These are phyloP conservation scores for Bryum argenteum DNA, from an alignment of 225 moss, liverwort and hornwort genomes.

Conservation along the genomic window DNA sequence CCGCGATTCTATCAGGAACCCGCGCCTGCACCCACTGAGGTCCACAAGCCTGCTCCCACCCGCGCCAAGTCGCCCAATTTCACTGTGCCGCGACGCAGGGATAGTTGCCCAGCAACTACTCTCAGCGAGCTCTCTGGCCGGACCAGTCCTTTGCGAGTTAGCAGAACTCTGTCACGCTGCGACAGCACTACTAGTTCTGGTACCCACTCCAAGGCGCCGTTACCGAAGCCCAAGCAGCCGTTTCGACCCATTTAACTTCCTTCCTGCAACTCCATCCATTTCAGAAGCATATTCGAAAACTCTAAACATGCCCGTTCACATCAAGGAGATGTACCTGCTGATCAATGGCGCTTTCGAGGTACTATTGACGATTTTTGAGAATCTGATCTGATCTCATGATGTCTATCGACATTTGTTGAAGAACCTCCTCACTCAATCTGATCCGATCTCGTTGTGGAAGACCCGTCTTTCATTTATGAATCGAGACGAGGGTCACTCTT, in stretches of 20 bases:
- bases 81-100: conserved; percentile 62
- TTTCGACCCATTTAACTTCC: conserved; percentile 29
- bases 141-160: conserved; percentile 28
- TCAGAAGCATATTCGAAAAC: no score
- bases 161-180: conserved; percentile 28
- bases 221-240: conserved; percentile 42
- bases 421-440: neutral
- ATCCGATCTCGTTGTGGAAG: neutral
- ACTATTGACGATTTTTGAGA: no score
- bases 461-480: neutral
- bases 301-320: no score
- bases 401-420: neutral
- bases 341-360: no score
- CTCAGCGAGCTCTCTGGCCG: conserved; percentile 21
- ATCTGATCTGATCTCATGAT: neutral
- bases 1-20: conserved; percentile 87
- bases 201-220: conserved; percentile 1
- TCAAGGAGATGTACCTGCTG: no score
- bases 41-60: conserved; percentile 71
- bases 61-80: conserved; percentile 87
- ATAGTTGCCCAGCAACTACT: conserved; percentile 40
- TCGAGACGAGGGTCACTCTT: no score
- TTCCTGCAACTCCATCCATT: no score
- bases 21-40: conserved; percentile 58
- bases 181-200: conserved; percentile 29